Evolutionary conservation across 345 rosid genomes (phyloP).

Genomic region (Draba incana): DNA sequence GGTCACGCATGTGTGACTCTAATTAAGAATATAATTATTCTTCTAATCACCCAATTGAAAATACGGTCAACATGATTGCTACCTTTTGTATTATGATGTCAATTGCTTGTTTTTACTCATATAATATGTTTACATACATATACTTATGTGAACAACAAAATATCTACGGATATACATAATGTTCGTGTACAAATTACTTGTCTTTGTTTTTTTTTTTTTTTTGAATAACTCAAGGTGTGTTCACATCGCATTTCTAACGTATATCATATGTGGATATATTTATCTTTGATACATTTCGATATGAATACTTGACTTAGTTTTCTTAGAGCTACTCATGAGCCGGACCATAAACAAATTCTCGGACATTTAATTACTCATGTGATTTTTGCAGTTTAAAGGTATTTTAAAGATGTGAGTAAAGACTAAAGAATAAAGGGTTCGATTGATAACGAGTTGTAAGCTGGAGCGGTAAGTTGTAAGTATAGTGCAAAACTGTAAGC

Average conservation of each 20-base stretch:
- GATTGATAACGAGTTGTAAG: too few relatives aligned
- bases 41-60: not conserved
- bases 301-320: not conserved
- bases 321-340: not conserved
- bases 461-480: too few relatives aligned
- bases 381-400: constrained; percentile 13
- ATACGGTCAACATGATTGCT: constrained; percentile 29
- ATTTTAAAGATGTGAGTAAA: not conserved
- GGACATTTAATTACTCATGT: constrained; percentile 9
- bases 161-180: not conserved
- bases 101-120: constrained; percentile 5
- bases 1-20: constrained; percentile 35
- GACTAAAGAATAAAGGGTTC: not conserved
- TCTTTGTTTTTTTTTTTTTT: not conserved
- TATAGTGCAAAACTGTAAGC: too few relatives aligned
- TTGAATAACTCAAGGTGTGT: not conserved
- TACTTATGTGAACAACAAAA: not conserved
- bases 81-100: constrained; percentile 16
- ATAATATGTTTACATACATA: not conserved
- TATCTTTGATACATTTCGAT: not conserved
- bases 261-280: not conserved
- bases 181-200: constrained; percentile 10
- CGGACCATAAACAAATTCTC: not conserved
- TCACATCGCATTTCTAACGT: constrained; percentile 5
- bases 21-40: constrained; percentile 5